These are phyloP conservation scores for Sphaerulina populicola DNA, from an alignment of 2,329 filamentous ascomycete species.

Conservation along the genomic window DNA sequence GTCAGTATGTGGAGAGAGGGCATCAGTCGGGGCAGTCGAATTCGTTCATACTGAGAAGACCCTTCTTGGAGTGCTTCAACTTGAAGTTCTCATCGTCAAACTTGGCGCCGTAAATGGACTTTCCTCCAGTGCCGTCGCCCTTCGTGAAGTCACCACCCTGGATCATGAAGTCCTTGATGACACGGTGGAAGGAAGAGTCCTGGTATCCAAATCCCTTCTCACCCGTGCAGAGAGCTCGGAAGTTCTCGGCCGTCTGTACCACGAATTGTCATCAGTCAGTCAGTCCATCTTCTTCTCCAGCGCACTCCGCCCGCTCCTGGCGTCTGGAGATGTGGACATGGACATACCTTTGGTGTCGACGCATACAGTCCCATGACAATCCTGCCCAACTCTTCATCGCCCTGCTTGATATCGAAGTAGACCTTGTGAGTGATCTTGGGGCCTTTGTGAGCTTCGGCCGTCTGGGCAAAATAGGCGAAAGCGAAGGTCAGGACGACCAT, in stretches of 20 bases:
- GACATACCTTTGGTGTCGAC: conserved; percentile 64
- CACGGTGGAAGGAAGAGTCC: conserved; percentile 76
- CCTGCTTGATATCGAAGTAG: conserved; percentile 75
- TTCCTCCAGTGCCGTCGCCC: conserved; percentile 72
- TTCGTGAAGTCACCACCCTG: conserved; percentile 84
- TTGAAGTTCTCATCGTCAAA: conserved; percentile 93
- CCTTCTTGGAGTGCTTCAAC: conserved; percentile 81
- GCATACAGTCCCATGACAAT: conserved; percentile 78
- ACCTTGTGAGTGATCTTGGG: conserved; percentile 52
- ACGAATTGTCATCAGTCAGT: conserved; percentile 10
- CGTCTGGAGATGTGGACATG: background rate
- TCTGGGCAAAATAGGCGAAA: conserved; percentile 67
- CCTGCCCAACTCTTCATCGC: conserved; percentile 63
- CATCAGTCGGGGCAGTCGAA: background rate
- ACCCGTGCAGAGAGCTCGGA: conserved; percentile 71
- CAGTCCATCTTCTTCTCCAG: background rate
- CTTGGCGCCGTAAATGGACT: conserved; percentile 78
- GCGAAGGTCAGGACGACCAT: conserved; percentile 68
- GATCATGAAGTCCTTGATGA: conserved; percentile 88
- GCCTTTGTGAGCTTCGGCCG: conserved; percentile 67
- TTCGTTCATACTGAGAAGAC: conserved; percentile 54
- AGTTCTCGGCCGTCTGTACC: conserved; percentile 58
- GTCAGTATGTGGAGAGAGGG: background rate
- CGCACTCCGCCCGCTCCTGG: background rate
- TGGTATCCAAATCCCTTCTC: conserved; percentile 81